Evolutionary conservation across 768 basidiomycete genomes (phyloP).

Genomic region (Trametes elegans): DNA sequence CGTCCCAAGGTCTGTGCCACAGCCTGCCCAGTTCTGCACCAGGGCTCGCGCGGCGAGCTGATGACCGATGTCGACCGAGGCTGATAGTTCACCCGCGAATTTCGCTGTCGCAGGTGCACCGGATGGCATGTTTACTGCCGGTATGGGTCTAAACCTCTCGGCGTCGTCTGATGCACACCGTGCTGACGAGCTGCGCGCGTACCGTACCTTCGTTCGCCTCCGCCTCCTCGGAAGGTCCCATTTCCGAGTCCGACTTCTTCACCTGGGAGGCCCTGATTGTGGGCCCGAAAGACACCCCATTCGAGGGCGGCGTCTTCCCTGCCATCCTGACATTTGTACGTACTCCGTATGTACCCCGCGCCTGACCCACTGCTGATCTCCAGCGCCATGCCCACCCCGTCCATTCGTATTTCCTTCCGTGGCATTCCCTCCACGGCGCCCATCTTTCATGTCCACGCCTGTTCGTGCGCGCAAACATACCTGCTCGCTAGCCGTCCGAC

Average conservation of each 20-base stretch:
- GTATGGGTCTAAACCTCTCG: conserved; percentile 33
- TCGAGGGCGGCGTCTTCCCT: conserved; percentile 93
- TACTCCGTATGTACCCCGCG: conserved; percentile 25
- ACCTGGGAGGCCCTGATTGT: conserved; percentile 94
- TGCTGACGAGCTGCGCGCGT: conserved; percentile 6
- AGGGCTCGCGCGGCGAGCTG: background rate
- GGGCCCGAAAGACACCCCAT: conserved; percentile 93
- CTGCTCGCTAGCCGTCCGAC: conserved; percentile 65
- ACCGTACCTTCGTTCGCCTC: background rate
- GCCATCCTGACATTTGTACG: conserved; percentile 91
- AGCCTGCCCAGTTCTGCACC: background rate
- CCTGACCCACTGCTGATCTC: conserved; percentile 4
- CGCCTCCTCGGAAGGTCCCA: conserved; percentile 54
- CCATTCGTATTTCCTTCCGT: background rate
- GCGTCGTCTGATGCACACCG: background rate
- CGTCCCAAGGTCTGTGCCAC: conserved; percentile 67
- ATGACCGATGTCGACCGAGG: background rate
- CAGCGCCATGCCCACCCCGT: background rate
- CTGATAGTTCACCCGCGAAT: background rate
- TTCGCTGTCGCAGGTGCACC: conserved; percentile 57
- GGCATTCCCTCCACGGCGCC: conserved; percentile 1
- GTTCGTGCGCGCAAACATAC: background rate
- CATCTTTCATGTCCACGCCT: conserved; percentile 10
- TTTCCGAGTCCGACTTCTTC: conserved; percentile 92
- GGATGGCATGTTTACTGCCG: conserved; percentile 96